Percentiles rank a stretch among this genome's conserved stretches.
Conservation (phyloP, 2,329 filamentous ascomycete species). For the Pestalotiopsis fici region DNA sequence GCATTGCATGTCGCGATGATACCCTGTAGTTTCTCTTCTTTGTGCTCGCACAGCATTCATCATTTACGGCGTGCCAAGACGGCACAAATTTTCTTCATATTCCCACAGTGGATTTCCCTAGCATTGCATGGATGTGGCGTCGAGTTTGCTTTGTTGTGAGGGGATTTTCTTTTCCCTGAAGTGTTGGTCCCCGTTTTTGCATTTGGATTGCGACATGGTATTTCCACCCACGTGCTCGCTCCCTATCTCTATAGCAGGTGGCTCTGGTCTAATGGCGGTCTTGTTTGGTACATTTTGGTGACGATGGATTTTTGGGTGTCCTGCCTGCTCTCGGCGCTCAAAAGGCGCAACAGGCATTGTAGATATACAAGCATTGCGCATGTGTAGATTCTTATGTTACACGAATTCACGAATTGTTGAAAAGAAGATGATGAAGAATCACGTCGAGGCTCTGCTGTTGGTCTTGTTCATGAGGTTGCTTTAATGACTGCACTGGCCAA, state of each 20-base stretch:
- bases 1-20: constrained; percentile 5
- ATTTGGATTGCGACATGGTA: constrained; percentile 7
- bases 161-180: background rate
- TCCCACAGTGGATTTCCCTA: background rate
- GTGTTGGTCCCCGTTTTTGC: background rate
- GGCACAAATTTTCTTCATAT: background rate
- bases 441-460: background rate
- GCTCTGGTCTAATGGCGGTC: background rate
- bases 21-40: background rate
- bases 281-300: constrained; percentile 2
- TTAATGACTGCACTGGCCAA: no score
- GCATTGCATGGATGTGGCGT: constrained; percentile 10
- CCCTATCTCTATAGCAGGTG: background rate
- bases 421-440: no score
- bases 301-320: background rate
- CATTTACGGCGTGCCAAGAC: background rate
- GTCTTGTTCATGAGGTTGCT: no score
- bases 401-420: background rate
- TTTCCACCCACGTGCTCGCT: background rate
- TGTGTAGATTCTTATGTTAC: constrained; percentile 9
- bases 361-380: constrained; percentile 9
- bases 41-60: background rate
- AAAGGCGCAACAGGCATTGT: background rate
- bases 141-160: background rate
- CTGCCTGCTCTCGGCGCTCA: background rate